Base-by-base conservation (phyloP, 2,329 filamentous ascomycete species). In the Raffaelea albimanens region DNA sequence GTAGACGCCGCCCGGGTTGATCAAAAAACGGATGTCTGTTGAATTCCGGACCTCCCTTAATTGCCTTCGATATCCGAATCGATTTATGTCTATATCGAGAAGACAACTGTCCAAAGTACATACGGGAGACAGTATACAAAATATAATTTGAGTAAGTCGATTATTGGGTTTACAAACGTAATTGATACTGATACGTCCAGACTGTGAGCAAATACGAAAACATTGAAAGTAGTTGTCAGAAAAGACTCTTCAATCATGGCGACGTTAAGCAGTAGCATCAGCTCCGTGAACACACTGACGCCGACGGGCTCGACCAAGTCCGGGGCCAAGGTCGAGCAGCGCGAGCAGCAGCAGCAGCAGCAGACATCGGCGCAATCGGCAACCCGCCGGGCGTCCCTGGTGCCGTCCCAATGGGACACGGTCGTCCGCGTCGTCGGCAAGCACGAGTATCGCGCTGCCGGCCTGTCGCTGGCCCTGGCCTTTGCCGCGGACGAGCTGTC, bases 401-500 rank as follows among this genome's bases (percentile, higher is more conserved):
- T 78, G 42, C 75, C 75, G n/a, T 57, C 67, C 43, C 62, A 63
- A 25, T 78, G 69, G 73, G 71, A 73, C 51, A 68, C 73, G 55
- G 65, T 69, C 45, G 75, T 87, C 56, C 83, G 85, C 53, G 63
- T 75, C 50, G 69, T 90, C 54, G 69, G 70, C 53, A 74, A 82
- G 59, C 68, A 73, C 49, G 85, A 90, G 66, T 84, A 80, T 68
- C 80, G 81, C 60, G 76, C 80, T 61, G 86, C 85, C 29, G 85
- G 82, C 22, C 68, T 76, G 33, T 82, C 82, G 58, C 76, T 94
- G 55, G 83, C 87, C 42, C 80, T 87, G 61, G 83, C 87, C 53
- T 93, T 94, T 67, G 81, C 77, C 49, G 71, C 80, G 51, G 87
- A 93, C 63, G 78, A 85, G 50, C 75, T 88, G 53, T 80, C 82